Conservation (phyloP, 306 rosid species). For the Chamaecrista fasciculata region DNA sequence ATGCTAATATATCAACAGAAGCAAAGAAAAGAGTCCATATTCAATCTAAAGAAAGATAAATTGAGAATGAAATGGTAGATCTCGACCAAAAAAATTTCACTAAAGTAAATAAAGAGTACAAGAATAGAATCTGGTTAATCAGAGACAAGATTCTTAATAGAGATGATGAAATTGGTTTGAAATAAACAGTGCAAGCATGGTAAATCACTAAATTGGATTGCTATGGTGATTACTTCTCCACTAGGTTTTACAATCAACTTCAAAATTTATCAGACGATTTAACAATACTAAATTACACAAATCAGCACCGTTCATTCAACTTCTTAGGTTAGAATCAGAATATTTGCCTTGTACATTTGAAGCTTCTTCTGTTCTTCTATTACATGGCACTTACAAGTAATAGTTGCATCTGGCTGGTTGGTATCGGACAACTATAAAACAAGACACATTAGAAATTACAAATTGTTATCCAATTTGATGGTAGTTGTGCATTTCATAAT, state of each 20-base stretch:
- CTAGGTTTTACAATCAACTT: neutral
- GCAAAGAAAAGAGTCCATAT: neutral
- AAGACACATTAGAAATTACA: constrained; percentile 3
- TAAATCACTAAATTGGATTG: neutral
- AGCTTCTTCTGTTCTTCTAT: constrained; percentile 36
- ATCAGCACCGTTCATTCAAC: neutral
- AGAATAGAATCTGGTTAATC: too few relatives aligned
- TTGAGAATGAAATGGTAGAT: too few relatives aligned
- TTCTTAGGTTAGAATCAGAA: neutral
- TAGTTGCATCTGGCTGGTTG: constrained; percentile 24
- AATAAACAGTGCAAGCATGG: neutral
- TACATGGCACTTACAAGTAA: constrained; percentile 42
- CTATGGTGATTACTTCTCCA: neutral
- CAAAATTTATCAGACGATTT: neutral
- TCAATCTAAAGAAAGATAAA: too few relatives aligned
- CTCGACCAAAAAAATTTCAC: too few relatives aligned
- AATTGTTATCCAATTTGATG: neutral
- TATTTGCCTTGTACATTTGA: constrained; percentile 41
- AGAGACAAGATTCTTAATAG: too few relatives aligned
- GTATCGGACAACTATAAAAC: constrained; percentile 36
- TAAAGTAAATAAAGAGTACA: too few relatives aligned
- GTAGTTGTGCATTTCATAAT: neutral
- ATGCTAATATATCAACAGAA: constrained; percentile 4
- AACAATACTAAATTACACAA: neutral
- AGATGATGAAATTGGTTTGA: too few relatives aligned